Conservation (phyloP, 148 eudicot genomes). For the Persicaria maculosa region DNA sequence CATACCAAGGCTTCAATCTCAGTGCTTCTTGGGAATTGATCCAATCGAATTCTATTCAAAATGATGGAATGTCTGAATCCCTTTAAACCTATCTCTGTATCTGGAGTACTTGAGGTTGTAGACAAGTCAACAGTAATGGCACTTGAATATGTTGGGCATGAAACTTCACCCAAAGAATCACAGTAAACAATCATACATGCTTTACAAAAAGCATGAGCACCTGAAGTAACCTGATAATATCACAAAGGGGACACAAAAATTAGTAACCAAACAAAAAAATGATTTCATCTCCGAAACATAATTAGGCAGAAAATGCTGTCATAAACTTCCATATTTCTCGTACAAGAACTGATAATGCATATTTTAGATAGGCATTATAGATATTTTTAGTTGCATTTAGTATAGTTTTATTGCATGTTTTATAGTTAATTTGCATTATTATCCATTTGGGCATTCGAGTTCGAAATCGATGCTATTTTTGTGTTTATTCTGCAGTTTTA, state of each 20-base stretch:
- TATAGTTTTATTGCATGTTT: no score
- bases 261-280: no score
- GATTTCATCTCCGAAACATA: no score
- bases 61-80: constrained; percentile 77
- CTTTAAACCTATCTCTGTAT: constrained; percentile 42
- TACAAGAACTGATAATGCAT: no score
- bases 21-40: constrained; percentile 89
- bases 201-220: constrained; percentile 74
- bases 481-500: no score
- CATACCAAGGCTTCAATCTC: constrained; percentile 96
- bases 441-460: no score
- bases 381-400: no score
- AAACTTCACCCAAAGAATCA: constrained; percentile 46
- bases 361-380: no score
- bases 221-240: constrained; percentile 48
- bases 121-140: constrained; percentile 89
- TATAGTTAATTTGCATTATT: no score
- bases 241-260: background rate
- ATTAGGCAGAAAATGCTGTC: no score
- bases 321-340: no score
- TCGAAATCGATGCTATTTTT: no score
- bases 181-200: constrained; percentile 65
- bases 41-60: constrained; percentile 63
- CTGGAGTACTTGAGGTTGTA: constrained; percentile 31
- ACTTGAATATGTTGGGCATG: constrained; percentile 72